Conservation (phyloP, 306 rosid genomes). For the Oemleria cerasiformis region DNA sequence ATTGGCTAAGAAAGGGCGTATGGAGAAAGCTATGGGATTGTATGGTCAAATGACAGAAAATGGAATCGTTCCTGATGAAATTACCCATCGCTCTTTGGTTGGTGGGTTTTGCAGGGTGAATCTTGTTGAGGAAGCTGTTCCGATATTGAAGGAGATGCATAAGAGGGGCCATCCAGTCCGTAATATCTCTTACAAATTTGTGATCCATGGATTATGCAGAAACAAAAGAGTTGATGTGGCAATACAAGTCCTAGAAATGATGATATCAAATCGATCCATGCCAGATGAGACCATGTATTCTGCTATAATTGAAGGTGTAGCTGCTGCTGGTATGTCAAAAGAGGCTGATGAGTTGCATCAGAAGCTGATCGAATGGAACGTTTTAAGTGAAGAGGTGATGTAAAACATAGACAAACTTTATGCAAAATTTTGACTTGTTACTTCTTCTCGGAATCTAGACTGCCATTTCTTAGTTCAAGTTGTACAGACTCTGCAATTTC, state of each 20-base stretch:
- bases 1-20: conserved; percentile 45
- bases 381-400: conserved; percentile 38
- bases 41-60: conserved; percentile 52
- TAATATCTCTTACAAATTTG: conserved; percentile 40
- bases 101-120: conserved; percentile 58
- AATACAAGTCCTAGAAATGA: conserved; percentile 68
- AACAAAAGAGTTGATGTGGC: conserved; percentile 58
- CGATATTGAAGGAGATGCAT: conserved; percentile 45
- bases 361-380: conserved; percentile 52
- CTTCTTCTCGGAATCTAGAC: conserved; percentile 17
- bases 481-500: conserved; percentile 24
- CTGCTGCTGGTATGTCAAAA: conserved; percentile 65
- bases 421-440: conserved; percentile 30
- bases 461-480: conserved; percentile 17
- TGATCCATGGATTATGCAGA: conserved; percentile 68
- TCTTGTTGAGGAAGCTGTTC: conserved; percentile 57
- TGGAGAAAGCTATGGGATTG: conserved; percentile 60
- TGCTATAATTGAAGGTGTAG: conserved; percentile 54
- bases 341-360: conserved; percentile 72
- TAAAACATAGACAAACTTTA: conserved; percentile 28
- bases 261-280: conserved; percentile 51
- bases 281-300: conserved; percentile 53
- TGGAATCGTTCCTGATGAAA: conserved; percentile 66
- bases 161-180: conserved; percentile 38
- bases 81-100: conserved; percentile 60